Conservation (phyloP, 345 rosid species). For the Linum lewisii region DNA sequence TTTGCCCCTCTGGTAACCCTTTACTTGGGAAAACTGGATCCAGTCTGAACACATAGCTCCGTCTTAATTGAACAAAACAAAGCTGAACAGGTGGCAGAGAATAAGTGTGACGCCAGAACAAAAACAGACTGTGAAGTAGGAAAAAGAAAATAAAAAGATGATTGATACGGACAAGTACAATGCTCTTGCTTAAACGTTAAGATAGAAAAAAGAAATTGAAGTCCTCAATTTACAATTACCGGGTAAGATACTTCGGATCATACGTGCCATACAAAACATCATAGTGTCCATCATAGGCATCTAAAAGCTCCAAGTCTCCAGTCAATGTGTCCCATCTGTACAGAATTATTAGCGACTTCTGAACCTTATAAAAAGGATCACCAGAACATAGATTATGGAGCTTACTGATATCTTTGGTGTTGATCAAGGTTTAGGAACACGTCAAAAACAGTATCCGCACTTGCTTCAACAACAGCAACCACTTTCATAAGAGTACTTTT, state of each 20-base stretch:
- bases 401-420: constrained; percentile 87
- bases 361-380: constrained; percentile 15
- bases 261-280: constrained; percentile 78
- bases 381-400: constrained; percentile 12
- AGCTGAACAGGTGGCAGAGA: too few relatives aligned
- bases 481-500: constrained; percentile 84
- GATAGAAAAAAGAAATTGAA: too few relatives aligned
- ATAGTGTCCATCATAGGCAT: constrained; percentile 83
- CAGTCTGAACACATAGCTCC: neutral
- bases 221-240: constrained; percentile 34
- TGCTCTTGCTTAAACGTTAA: neutral
- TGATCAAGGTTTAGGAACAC: constrained; percentile 61
- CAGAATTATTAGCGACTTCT: constrained; percentile 20
- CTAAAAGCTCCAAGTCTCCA: constrained; percentile 74
- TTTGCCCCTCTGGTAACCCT: too few relatives aligned
- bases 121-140: neutral
- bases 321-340: constrained; percentile 96
- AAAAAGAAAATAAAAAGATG: neutral
- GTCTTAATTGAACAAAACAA: neutral
- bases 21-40: neutral
- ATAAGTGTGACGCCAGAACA: too few relatives aligned
- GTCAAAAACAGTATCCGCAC: constrained; percentile 80
- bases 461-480: constrained; percentile 79
- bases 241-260: constrained; percentile 70
- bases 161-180: neutral